Base-by-base conservation (phyloP, 2,329 filamentous ascomycete genomes). In the Fusarium begoniae region DNA sequence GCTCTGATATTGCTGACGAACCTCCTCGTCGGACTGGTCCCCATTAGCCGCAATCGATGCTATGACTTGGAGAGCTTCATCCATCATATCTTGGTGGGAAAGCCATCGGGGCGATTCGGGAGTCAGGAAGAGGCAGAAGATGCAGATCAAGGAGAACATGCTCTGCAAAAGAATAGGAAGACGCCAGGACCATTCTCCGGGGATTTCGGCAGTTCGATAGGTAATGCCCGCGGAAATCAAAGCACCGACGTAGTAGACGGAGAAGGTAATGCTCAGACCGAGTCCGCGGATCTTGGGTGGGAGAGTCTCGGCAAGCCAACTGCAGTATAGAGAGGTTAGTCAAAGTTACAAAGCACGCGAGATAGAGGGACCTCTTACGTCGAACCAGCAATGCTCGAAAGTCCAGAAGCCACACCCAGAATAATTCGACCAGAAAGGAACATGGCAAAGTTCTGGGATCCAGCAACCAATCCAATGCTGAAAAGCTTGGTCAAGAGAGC, bases 321-420 rank as follows among this genome's bases (percentile, higher is more conserved):
- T 57, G 14, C 8, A 28, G 8, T 28, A 9, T 1, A 35, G 4
- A 35, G 10, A 22, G 6, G 24, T 47, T 4, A 57, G 53, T 11
- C 3, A 7, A 24, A 15, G 18, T 0, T 3, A 10, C 24, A 11
- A 22, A 3, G 14, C 3, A 17, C 2, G 26, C 8, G 4, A 8
- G 26, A 8, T 3, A 4, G 15, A 14, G 11, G 15, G 6, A 2
- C 6, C 2, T 9, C n/a, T 18, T 38, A 59, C 41, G 56, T 59
- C 2, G 56, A 38, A 22, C 56, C 43, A 15, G 41, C 32, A 30
- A 59, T 51, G 26, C 43, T 50, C 4, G 56, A 50, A 28, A 51
- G 30, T 7, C 56, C 56, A 10, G 41, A 50, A 12, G 56, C 56
- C 0, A 51, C 8, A 12, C 56, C 56, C 8, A 51, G 24, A 8